phyloP scores from a whole-genome alignment of 1,139 yeast species.

The Geotrichum cucujoidarum region DNA sequence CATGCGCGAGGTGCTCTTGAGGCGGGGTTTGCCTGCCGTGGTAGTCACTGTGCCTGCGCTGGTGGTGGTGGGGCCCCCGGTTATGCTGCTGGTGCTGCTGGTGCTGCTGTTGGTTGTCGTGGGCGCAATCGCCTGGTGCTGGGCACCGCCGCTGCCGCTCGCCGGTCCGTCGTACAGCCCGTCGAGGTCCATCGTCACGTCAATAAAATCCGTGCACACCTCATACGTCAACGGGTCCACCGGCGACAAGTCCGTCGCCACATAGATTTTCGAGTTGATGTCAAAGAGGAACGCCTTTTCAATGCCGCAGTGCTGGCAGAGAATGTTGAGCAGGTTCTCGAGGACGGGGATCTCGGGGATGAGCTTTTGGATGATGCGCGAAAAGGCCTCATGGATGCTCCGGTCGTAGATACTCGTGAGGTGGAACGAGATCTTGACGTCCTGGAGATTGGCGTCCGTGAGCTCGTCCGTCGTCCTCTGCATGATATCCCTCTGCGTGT shows the following conservation, averaged over 20 bases:
- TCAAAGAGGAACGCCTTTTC: constrained; percentile 93
- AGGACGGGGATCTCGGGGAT: constrained; percentile 84
- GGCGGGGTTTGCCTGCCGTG: constrained; percentile 32
- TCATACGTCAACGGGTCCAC: constrained; percentile 94
- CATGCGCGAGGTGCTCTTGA: constrained; percentile 67
- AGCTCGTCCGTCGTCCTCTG: constrained; percentile 93
- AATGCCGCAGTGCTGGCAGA: constrained; percentile 83
- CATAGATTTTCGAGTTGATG: constrained; percentile 87
- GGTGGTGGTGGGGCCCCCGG: not conserved
- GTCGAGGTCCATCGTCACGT: constrained; percentile 84
- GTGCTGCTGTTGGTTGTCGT: not conserved
- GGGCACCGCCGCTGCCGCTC: not conserved
- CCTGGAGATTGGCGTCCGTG: constrained; percentile 81
- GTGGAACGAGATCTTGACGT: constrained; percentile 86
- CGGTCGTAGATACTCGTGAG: constrained; percentile 92
- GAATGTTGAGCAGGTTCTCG: constrained; percentile 81
- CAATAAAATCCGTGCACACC: constrained; percentile 95
- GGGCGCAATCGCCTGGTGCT: not conserved
- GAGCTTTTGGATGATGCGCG: constrained; percentile 84
- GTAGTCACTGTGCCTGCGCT: too few relatives aligned
- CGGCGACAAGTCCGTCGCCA: constrained; percentile 93
- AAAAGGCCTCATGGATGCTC: constrained; percentile 91
- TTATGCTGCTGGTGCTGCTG: not conserved
- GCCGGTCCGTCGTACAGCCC: constrained; percentile 30
- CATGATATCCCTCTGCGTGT: constrained; percentile 94